Conservation (phyloP, 1,284 basidiomycete species). For the Takashimella koratensis region DNA sequence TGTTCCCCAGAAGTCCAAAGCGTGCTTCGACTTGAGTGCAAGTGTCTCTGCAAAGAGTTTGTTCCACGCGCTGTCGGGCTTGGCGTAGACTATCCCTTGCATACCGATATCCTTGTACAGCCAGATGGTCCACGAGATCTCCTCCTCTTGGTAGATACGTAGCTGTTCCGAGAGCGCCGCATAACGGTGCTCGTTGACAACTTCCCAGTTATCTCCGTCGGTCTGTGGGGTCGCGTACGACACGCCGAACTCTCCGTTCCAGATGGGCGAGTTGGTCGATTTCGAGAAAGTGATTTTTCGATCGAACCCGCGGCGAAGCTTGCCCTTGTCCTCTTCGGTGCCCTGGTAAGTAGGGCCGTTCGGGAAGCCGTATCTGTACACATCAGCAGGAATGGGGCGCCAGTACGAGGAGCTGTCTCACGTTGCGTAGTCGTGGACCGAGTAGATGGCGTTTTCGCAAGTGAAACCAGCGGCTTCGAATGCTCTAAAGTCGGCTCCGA, state of each 20-base stretch:
- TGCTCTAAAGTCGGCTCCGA: slow-evolving; percentile 65
- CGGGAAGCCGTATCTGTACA: slow-evolving; percentile 61
- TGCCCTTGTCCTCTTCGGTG: slow-evolving; percentile 53
- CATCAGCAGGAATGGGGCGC: no score
- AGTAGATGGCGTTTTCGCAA: slow-evolving; percentile 55
- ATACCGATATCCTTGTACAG: slow-evolving; percentile 77
- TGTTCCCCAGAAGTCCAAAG: slow-evolving; percentile 52
- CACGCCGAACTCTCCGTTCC: slow-evolving; percentile 59
- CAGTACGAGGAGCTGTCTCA: no score
- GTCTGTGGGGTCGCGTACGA: slow-evolving; percentile 38
- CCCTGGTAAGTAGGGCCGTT: slow-evolving; percentile 53
- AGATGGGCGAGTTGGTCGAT: slow-evolving; percentile 14
- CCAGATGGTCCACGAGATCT: slow-evolving; percentile 73
- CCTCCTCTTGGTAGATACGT: slow-evolving; percentile 61
- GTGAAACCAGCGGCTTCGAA: slow-evolving; percentile 61
- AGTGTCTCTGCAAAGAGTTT: slow-evolving; percentile 54
- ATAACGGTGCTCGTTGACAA: slow-evolving; percentile 63
- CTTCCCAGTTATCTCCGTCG: slow-evolving; percentile 50
- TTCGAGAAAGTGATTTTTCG: slow-evolving; percentile 54
- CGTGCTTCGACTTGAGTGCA: slow-evolving; percentile 60
- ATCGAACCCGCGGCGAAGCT: slow-evolving; percentile 53
- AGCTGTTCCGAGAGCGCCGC: slow-evolving; percentile 67
- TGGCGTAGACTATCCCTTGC: slow-evolving; percentile 70
- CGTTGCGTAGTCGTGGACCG: slow-evolving; percentile 67
- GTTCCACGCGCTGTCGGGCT: slow-evolving; percentile 58